Conservation (phyloP, 176 grass and related monocot genomes). For the Eragrostis nindensis region DNA sequence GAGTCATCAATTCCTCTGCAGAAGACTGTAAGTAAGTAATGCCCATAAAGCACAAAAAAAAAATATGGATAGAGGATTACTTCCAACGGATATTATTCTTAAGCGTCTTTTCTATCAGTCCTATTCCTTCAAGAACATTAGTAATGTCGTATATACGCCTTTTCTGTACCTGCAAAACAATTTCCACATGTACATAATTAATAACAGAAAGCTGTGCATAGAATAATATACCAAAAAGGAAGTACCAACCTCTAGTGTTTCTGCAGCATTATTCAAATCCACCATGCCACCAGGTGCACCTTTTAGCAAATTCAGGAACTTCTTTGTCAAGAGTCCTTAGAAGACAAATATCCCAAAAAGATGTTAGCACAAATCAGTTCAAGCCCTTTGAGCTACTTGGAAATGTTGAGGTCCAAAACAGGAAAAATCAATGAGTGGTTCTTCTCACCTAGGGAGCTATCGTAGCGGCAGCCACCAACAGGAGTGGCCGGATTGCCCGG, state of each 20-base stretch:
- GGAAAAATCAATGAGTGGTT: not conserved
- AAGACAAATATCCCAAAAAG: constrained; percentile 5
- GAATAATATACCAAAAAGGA: constrained; percentile 17
- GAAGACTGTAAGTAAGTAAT: constrained; percentile 37
- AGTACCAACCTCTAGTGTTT: constrained; percentile 70
- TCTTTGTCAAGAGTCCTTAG: constrained; percentile 85
- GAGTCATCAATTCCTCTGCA: constrained; percentile 73
- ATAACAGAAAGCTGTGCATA: constrained; percentile 4
- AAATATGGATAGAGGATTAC: constrained; percentile 53
- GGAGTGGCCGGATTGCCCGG: constrained; percentile 60
- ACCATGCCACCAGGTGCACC: constrained; percentile 76
- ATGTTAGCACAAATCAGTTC: constrained; percentile 23
- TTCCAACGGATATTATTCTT: constrained; percentile 94
- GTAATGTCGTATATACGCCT: constrained; percentile 97
- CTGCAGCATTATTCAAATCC: constrained; percentile 87
- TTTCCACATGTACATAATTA: constrained; percentile 13
- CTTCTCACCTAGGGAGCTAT: constrained; percentile 79
- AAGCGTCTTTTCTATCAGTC: constrained; percentile 92
- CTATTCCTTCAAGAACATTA: constrained; percentile 97
- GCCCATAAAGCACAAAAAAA: constrained; percentile 1
- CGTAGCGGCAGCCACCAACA: constrained; percentile 71
- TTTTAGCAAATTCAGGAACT: constrained; percentile 85
- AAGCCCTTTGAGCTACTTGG: constrained; percentile 30
- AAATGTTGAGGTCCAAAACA: not conserved
- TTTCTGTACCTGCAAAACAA: constrained; percentile 76